Conservation (phyloP, 1,284 basidiomycete genomes). For the Malassezia obtusa region DNA sequence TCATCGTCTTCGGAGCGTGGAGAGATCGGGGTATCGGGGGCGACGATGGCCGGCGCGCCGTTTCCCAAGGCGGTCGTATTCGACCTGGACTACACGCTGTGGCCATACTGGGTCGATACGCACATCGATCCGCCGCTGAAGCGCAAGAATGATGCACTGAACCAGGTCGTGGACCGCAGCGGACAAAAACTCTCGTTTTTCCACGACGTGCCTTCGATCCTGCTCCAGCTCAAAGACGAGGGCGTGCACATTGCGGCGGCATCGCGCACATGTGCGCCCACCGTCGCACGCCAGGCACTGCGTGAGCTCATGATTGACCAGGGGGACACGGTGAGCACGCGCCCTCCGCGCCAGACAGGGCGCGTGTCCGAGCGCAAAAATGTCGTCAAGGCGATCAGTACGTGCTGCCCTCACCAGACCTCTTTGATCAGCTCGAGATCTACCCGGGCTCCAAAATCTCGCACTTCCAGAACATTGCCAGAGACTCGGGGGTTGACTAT, state of each 20-base stretch:
- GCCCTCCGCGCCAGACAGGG: background rate
- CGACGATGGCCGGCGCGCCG: background rate
- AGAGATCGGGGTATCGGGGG: slow-evolving; percentile 1
- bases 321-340: slow-evolving; percentile 5
- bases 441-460: slow-evolving; percentile 43
- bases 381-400: slow-evolving; percentile 21
- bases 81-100: slow-evolving; percentile 43
- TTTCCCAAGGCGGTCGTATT: slow-evolving; percentile 38
- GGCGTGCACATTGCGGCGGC: slow-evolving; percentile 32
- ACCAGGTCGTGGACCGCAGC: slow-evolving; percentile 29
- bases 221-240: slow-evolving; percentile 23
- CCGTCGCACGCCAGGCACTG: slow-evolving; percentile 34
- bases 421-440: slow-evolving; percentile 41
- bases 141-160: slow-evolving; percentile 22
- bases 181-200: slow-evolving; percentile 30
- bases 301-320: slow-evolving; percentile 27
- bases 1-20: slow-evolving; percentile 8
- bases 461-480: slow-evolving; percentile 32
- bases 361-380: background rate
- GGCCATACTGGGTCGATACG: slow-evolving; percentile 44
- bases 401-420: slow-evolving; percentile 8
- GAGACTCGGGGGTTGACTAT: slow-evolving; percentile 29
- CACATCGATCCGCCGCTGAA: slow-evolving; percentile 35
- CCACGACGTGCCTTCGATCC: slow-evolving; percentile 36
- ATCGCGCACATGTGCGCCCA: slow-evolving; percentile 33